phyloP scores from a whole-genome alignment of 139 green algal genomes.

The Chlamydomonas asymmetrica region DNA sequence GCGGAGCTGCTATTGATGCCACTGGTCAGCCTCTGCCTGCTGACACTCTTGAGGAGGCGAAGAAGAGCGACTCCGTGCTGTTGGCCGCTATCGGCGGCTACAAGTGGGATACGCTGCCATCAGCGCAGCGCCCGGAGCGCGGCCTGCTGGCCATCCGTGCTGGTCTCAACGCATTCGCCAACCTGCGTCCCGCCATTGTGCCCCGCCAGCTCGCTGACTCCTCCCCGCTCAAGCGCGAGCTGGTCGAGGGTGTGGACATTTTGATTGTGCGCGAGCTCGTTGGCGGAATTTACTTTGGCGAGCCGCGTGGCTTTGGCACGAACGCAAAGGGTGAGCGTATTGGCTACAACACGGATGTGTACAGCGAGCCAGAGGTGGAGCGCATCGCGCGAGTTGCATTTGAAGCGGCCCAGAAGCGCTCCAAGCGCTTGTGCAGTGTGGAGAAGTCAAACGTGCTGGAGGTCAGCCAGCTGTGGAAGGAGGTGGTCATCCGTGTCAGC shows the following conservation, averaged over 20 bases:
- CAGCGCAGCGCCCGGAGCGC: conserved; percentile 83
- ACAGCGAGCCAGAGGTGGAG: conserved; percentile 86
- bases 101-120: conserved; percentile 95
- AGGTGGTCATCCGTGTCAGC: conserved; percentile 80
- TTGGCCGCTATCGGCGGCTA: conserved; percentile 94
- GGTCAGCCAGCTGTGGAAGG: conserved; percentile 87
- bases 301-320: conserved; percentile 88
- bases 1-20: conserved; percentile 94
- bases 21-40: conserved; percentile 85
- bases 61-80: conserved; percentile 88
- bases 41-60: conserved; percentile 84
- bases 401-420: conserved; percentile 85
- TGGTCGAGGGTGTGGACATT: conserved; percentile 97
- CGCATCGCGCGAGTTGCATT: conserved; percentile 95
- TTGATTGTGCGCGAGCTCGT: conserved; percentile 98
- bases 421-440: conserved; percentile 82
- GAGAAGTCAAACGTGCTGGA: conserved; percentile 99
- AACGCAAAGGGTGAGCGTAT: conserved; percentile 84
- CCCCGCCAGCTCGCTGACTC: conserved; percentile 89
- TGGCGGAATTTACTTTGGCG: conserved; percentile 98
- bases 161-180: conserved; percentile 93
- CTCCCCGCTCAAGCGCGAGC: conserved; percentile 91
- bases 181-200: conserved; percentile 95
- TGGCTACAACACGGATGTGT: conserved; percentile 97
- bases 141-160: conserved; percentile 90